Conservation (phyloP, 1,284 basidiomycete genomes). For the Ustilago sp. region DNA sequence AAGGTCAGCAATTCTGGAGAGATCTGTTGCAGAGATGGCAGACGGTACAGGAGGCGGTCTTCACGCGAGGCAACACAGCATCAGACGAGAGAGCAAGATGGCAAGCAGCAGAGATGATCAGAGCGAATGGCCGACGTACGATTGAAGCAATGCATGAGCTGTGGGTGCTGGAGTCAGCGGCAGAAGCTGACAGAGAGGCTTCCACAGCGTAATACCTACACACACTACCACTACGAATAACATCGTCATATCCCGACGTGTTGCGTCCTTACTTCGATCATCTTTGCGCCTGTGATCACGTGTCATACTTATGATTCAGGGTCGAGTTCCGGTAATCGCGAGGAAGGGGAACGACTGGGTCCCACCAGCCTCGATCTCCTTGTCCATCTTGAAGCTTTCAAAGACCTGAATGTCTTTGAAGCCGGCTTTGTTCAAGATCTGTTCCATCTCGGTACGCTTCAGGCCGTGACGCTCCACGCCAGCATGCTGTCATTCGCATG, state of each 20-base stretch:
- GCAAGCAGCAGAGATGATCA: conserved; percentile 17
- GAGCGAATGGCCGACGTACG: conserved; percentile 15
- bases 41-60: conserved; percentile 12
- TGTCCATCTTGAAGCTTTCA: conserved; percentile 45
- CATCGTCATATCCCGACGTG: background rate
- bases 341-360: conserved; percentile 39
- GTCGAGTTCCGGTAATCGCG: conserved; percentile 37
- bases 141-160: conserved; percentile 33
- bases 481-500: conserved; percentile 15
- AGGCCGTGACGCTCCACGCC: conserved; percentile 52
- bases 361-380: conserved; percentile 23
- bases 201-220: background rate
- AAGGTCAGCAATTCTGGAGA: conserved; percentile 10
- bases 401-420: conserved; percentile 45
- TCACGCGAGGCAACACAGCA: background rate
- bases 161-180: conserved; percentile 24
- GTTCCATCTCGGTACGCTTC: conserved; percentile 34
- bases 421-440: conserved; percentile 33
- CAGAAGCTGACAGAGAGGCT: background rate
- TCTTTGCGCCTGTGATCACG: background rate
- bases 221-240: background rate
- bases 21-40: conserved; percentile 32
- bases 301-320: background rate
- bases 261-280: background rate
- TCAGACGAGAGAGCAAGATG: conserved; percentile 18